A percentile compares a stretch with the other conserved stretches of the same genome.
phyloP scores from a whole-genome alignment of 495 filamentous ascomycete genomes.

The Penicillium goetzii region DNA sequence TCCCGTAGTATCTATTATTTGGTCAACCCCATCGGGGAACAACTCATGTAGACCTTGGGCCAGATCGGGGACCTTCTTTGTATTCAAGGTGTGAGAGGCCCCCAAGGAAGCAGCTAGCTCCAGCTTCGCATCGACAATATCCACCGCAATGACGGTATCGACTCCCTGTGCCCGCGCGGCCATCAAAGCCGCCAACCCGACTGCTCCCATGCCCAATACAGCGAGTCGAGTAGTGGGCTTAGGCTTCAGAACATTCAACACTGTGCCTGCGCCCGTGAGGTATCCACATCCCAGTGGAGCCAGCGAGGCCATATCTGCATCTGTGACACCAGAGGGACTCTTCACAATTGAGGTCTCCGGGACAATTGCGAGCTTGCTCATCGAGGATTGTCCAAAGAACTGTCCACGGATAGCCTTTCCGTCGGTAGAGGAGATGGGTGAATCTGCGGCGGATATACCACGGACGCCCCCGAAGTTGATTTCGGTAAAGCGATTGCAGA shows the following conservation, averaged over 20 bases:
- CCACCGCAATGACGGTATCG: constrained; percentile 45
- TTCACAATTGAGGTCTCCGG: constrained; percentile 36
- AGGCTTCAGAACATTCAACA: constrained; percentile 45
- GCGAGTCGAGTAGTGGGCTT: constrained; percentile 28
- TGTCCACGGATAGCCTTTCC: constrained; percentile 38
- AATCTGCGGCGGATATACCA: constrained; percentile 17
- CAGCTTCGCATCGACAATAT: constrained; percentile 46
- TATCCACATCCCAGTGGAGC: constrained; percentile 54
- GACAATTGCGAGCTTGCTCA: constrained; percentile 44
- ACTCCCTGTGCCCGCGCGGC: constrained; percentile 30
- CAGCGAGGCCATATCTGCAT: constrained; percentile 35
- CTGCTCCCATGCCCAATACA: constrained; percentile 48
- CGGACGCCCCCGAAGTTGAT: constrained; percentile 46
- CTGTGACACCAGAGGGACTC: constrained; percentile 15
- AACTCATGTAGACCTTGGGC: constrained; percentile 29
- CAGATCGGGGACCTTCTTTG: constrained; percentile 29
- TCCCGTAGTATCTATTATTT: constrained; percentile 49
- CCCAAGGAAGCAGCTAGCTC: constrained; percentile 46
- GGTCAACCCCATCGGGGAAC: constrained; percentile 38
- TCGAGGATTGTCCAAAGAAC: constrained; percentile 52
- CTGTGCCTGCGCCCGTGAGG: constrained; percentile 50
- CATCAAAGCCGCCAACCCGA: constrained; percentile 49
- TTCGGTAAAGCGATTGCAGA: constrained; percentile 36
- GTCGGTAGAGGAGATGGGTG: constrained; percentile 27
- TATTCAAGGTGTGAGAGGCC: constrained; percentile 47